Percentiles rank a stretch among this genome's conserved stretches.
These are phyloP conservation scores for Aquilaria yunnanensis DNA, from an alignment of 345 rosid species.

Conservation along the genomic window DNA sequence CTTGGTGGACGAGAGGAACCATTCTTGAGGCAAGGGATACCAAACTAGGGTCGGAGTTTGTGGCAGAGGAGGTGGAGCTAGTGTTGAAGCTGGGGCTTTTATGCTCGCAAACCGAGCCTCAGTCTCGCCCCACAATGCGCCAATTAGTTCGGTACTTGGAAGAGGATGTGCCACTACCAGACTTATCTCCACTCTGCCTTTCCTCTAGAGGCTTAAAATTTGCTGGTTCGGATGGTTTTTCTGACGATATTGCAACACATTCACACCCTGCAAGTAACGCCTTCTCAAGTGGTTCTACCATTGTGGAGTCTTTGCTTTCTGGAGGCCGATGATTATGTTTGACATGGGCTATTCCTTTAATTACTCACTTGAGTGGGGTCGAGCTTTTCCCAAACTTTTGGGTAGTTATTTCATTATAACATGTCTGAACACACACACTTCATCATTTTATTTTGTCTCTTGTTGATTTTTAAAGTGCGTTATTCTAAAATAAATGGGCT, in stretches of 20 bases:
- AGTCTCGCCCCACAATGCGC: constrained; percentile 52
- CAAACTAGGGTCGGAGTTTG: constrained; percentile 28
- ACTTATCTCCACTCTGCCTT: constrained; percentile 27
- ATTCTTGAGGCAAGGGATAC: constrained; percentile 38
- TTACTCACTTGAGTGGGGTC: too few species aligned
- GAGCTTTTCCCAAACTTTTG: too few species aligned
- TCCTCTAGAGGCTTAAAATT: constrained; percentile 32
- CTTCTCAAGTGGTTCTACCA: too few species aligned
- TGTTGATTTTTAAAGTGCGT: too few species aligned
- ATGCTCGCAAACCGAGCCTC: constrained; percentile 46
- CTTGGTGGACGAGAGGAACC: constrained; percentile 27
- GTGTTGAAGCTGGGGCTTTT: constrained; percentile 44
- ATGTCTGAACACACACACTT: too few species aligned
- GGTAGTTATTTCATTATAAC: too few species aligned
- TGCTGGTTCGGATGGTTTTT: constrained; percentile 29
- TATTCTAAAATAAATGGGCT: too few species aligned
- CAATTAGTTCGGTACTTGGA: constrained; percentile 43
- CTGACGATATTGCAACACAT: constrained; percentile 22
- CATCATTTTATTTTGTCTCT: too few species aligned
- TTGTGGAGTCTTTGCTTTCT: too few species aligned
- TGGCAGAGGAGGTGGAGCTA: neutral
- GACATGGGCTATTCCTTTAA: too few species aligned
- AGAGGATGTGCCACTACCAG: constrained; percentile 37
- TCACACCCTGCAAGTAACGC: too few species aligned
- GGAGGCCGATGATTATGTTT: too few species aligned